A percentile compares a stretch with the other conserved stretches of the same genome.
Conservation (phyloP, 2,329 filamentous ascomycete species). For the Aspergillus sp. region DNA sequence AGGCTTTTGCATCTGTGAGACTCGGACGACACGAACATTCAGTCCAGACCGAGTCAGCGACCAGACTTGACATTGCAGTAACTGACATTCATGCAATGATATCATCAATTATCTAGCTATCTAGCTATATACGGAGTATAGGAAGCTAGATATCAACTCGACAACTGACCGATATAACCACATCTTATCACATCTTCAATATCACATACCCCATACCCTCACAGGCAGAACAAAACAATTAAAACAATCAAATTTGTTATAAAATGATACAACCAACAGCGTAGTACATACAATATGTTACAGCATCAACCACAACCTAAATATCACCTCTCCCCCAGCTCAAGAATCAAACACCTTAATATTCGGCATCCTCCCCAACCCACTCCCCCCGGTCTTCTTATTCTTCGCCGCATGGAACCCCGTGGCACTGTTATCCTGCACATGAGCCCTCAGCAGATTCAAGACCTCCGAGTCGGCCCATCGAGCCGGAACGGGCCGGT, state of each 20-base stretch:
- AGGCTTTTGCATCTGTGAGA: no score
- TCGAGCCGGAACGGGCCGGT: slow-evolving; percentile 80
- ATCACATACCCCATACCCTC: not conserved
- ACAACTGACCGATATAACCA: not conserved
- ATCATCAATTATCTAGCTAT: not conserved
- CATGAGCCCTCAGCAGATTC: slow-evolving; percentile 73
- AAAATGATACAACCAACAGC: not conserved
- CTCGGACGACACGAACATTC: no score
- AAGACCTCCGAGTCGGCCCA: slow-evolving; percentile 86
- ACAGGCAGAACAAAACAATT: not conserved
- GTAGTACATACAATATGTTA: not conserved
- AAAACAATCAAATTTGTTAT: slow-evolving; percentile 4
- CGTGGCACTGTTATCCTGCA: slow-evolving; percentile 64
- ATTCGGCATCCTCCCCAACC: slow-evolving; percentile 51
- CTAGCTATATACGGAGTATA: no score
- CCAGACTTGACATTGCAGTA: not conserved
- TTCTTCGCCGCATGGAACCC: slow-evolving; percentile 41
- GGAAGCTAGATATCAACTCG: no score
- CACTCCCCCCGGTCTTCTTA: slow-evolving; percentile 37
- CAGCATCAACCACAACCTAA: not conserved
- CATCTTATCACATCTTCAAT: not conserved
- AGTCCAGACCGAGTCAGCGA: not conserved
- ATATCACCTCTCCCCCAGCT: not conserved
- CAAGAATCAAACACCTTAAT: slow-evolving; percentile 41
- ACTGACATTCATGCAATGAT: not conserved